Evolutionary conservation across 2,329 filamentous ascomycete species (phyloP), one percentile per base, ranked within the genome.

Genomic region (Xylariaceae sp.): DNA sequence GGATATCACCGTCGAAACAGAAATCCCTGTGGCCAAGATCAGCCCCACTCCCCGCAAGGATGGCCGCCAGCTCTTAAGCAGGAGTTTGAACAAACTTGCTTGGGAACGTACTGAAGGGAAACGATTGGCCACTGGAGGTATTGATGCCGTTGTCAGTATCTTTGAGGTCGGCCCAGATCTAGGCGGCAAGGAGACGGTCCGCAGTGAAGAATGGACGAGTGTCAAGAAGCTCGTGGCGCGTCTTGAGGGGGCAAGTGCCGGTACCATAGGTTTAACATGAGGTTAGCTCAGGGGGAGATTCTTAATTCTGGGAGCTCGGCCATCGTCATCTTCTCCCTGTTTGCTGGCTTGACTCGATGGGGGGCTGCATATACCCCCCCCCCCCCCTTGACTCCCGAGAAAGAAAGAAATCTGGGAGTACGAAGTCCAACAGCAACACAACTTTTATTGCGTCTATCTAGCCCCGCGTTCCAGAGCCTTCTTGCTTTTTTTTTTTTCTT

Each of bases 81-180:
- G 89, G 74, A 95, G 91, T 69, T 73, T 99, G 65, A 99, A 99
- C 72, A 95, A 94, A 74, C 77, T 96, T 43, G 87, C 90, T 0
- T 99, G 94, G 94, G 94, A 99, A 73, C 84, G 85, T 65, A 86
- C 84, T 44, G 91, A 96, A 68, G 95, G 94, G 47, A 88, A 87
- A 71, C 81, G 89, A 50, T 75, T 97, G 49, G 94, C 92, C 1
- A 91, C 91, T 0, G 95, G 94, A 44, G 94, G 94, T 3, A 86
- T 99, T 58, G 91, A 96, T 67, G 92, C 92, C 8, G 84, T 90
- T 1, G 78, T 96, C 27, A 96, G 88, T 0, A 84, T 99, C 6
- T 99, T 97, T 67, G 94, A 99, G 73, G 92, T 99, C 54, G 86
- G 90, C 29, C 76, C 80, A 65, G 83, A 91, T 62, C 70, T 95